Percentiles rank a stretch among this genome's conserved stretches.
Conservation (phyloP, 208 protist species). For the Leishmania arabica region DNA sequence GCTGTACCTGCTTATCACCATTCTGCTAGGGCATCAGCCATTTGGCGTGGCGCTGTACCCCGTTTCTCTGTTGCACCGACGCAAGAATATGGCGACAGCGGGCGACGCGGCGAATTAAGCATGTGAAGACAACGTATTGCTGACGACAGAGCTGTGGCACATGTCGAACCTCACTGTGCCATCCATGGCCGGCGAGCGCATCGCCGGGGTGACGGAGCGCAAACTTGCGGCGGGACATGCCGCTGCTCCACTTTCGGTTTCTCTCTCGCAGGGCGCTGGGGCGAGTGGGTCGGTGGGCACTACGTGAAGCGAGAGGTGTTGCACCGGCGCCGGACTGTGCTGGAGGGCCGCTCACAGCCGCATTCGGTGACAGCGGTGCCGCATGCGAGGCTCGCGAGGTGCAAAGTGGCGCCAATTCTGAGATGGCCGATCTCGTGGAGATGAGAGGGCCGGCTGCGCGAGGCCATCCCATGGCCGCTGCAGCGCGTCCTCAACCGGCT, state of each 20-base stretch:
- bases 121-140: constrained; percentile 11
- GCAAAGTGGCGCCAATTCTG: not conserved
- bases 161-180: constrained; percentile 34
- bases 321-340: constrained; percentile 10
- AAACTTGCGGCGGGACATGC: constrained; percentile 55
- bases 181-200: constrained; percentile 18
- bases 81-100: constrained; percentile 41
- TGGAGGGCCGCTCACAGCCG: not conserved
- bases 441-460: constrained; percentile 9
- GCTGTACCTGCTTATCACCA: constrained; percentile 57
- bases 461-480: constrained; percentile 44
- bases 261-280: constrained; percentile 29
- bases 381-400: not conserved
- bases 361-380: not conserved
- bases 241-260: constrained; percentile 58
- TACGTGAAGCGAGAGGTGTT: constrained; percentile 14
- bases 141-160: constrained; percentile 38
- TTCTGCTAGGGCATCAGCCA: constrained; percentile 54
- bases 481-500: constrained; percentile 52
- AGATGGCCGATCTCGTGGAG: constrained; percentile 6
- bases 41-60: constrained; percentile 55
- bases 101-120: not conserved
- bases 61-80: constrained; percentile 49
- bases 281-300: not conserved
- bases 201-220: constrained; percentile 21